These are phyloP conservation scores for Prunus mongolica DNA, from an alignment of 306 rosid species.

Conservation along the genomic window DNA sequence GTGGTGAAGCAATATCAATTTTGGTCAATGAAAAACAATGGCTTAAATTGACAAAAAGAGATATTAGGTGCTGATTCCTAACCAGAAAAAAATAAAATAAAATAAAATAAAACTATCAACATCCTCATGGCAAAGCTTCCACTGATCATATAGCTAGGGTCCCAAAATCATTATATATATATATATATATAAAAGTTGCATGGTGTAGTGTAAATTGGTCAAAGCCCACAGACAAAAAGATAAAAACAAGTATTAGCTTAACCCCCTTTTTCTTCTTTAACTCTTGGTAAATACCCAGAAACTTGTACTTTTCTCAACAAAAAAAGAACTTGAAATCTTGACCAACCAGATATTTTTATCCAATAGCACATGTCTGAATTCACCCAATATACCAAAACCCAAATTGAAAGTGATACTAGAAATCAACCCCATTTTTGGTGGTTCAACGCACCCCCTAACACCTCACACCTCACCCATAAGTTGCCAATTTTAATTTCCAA, in stretches of 20 bases:
- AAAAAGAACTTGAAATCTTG: conserved; percentile 28
- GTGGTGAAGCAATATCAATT: neutral
- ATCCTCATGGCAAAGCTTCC: neutral
- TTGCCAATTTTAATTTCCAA: conserved; percentile 1
- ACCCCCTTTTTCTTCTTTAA: neutral
- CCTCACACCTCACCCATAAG: neutral
- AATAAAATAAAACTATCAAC: neutral
- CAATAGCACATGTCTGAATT: conserved; percentile 17
- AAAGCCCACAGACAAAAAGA: neutral
- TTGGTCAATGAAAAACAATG: neutral
- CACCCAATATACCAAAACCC: conserved; percentile 11
- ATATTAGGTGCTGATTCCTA: neutral
- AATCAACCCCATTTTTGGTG: conserved; percentile 51
- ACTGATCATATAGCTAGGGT: neutral
- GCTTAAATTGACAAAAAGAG: neutral
- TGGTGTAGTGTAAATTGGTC: conserved; percentile 4
- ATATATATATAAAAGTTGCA: neutral
- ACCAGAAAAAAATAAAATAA: neutral
- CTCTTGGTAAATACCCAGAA: neutral
- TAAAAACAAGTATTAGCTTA: neutral
- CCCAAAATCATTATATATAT: neutral
- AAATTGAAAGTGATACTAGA: conserved; percentile 18
- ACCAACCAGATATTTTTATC: neutral
- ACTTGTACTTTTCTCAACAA: conserved; percentile 6
- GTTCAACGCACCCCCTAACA: conserved; percentile 50